Base-by-base conservation (phyloP, 305 asterid species). In the Plantago rigida region DNA sequence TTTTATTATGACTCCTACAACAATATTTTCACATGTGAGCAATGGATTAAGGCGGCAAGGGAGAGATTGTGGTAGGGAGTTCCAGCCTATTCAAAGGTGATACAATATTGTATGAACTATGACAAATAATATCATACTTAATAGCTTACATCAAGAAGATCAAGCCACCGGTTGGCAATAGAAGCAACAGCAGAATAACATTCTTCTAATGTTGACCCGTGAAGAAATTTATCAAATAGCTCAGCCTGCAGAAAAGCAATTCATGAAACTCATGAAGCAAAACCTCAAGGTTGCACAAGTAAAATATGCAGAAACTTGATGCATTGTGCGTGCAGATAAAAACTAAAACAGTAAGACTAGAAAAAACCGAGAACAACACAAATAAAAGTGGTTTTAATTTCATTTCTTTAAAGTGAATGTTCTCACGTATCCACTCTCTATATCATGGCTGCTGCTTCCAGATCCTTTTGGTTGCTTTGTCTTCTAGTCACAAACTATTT, bases 161-260 rank as follows among this genome's bases (percentile, higher is more conserved):
- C 99, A 71, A 93, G 99, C 99, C 99, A 93, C 52, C 89, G 85
- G 70, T 93, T 83, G 67, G 99, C 99, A 67, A 93, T 96, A 76
- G 97, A 70, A 72, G 99, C 99, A 65, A 93, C 99, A 53, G 86
- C 85, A 58, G 94, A 78, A 77, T 93, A 93, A 77, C 99, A 89
- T 72, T 83, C 97, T 76, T 85, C 94, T 55, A 93, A 51, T 45
- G 96, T 93, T 62, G 94, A 79, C 47, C 99, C 99, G 24, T 83
- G 84, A 69, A 93, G 97, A 77, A 93, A 93, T 81, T 87, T 93
- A 75, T 79, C 97, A 66, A 93, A 93, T 57, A 93, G 85, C 79
- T 93, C 99, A 67, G 97, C 97, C 99, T 93, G 87, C 74, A 80
- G 71, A 57, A 68, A 73, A 62, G 42, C 24, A 50, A 61, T 70